These are phyloP conservation scores for Calonectria multiphialidica DNA, from an alignment of 2,329 filamentous ascomycete species.

Conservation along the genomic window DNA sequence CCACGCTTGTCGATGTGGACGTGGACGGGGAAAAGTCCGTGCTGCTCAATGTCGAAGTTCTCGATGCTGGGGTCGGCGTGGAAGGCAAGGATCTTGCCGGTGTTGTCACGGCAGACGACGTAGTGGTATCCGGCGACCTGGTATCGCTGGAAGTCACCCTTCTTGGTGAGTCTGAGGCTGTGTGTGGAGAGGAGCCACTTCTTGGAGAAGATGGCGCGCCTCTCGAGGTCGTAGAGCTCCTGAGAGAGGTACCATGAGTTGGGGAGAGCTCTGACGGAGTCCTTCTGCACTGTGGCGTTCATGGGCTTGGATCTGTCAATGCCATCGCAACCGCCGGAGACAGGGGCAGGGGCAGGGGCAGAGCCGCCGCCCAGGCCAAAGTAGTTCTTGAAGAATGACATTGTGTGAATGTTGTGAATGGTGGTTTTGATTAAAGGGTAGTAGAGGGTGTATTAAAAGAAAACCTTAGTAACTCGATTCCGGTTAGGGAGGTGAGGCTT, in stretches of 20 bases:
- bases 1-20: slow-evolving; percentile 63
- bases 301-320: slow-evolving; percentile 2
- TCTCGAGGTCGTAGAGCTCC: slow-evolving; percentile 67
- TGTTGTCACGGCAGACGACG: slow-evolving; percentile 53
- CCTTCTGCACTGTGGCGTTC: background rate
- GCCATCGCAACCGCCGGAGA: background rate
- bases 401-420: background rate
- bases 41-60: slow-evolving; percentile 66
- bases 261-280: slow-evolving; percentile 54
- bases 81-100: slow-evolving; percentile 67
- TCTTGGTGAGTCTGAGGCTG: slow-evolving; percentile 59
- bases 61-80: slow-evolving; percentile 63
- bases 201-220: slow-evolving; percentile 67
- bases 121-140: slow-evolving; percentile 67
- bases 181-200: slow-evolving; percentile 68
- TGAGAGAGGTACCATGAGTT: slow-evolving; percentile 63
- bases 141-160: slow-evolving; percentile 68
- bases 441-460: background rate
- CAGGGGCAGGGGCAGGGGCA: background rate
- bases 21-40: slow-evolving; percentile 66
- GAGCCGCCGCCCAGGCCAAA: slow-evolving; percentile 1
- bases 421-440: background rate
- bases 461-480: background rate
- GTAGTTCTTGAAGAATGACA: slow-evolving; percentile 18
- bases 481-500: background rate